Evolutionary conservation across 441 rosid species (phyloP), one percentile per base, ranked within the genome.

Genomic region (Adansonia grandidieri): DNA sequence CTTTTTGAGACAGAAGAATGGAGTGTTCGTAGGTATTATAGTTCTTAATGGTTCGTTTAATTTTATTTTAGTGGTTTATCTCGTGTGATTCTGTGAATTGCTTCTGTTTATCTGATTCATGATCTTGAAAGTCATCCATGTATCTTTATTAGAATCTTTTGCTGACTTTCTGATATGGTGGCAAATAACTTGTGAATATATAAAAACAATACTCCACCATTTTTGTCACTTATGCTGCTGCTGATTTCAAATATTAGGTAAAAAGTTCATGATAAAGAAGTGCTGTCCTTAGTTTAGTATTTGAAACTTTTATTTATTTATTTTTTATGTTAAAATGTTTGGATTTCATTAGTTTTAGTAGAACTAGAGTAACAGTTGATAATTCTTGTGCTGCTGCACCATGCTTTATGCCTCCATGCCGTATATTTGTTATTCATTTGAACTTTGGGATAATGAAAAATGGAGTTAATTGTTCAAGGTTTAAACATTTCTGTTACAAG

Each of bases 1-100:
- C 85, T 80, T 65, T 85, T 85, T 77, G 87, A 85, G 74, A 85
- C 87, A 15, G 87, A 85, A 78, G 87, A 85, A 80, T 85, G 85
- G 4, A 85, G 85, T 9, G 85, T 85, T 64, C 85, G 87, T 62
- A 82, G 87, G 87, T 82, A 77, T 63, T 47, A 51, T 67, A 28
- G 66, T 75, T 44, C n/a, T 50, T 32, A 67, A 75, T 62, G 15
- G 13, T 47, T 63, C 71, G 10, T 28, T 44, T 14, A 74, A 8
- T 61, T 13, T 11, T 76, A 32, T 76, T 76, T 45, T 54, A 42
- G 22, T 45, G 56, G 22, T 63, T 11, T 24, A 24, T 47, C 70
- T n/a, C 14, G 2, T 47, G 56, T 4, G 11, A 42, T 60, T 70
- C 42, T 69, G 24, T 48, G 24, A 69, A 45, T 42, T 44, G 42